Base-by-base conservation (phyloP, 2,329 filamentous ascomycete genomes). In the Fusarium verrucosum region DNA sequence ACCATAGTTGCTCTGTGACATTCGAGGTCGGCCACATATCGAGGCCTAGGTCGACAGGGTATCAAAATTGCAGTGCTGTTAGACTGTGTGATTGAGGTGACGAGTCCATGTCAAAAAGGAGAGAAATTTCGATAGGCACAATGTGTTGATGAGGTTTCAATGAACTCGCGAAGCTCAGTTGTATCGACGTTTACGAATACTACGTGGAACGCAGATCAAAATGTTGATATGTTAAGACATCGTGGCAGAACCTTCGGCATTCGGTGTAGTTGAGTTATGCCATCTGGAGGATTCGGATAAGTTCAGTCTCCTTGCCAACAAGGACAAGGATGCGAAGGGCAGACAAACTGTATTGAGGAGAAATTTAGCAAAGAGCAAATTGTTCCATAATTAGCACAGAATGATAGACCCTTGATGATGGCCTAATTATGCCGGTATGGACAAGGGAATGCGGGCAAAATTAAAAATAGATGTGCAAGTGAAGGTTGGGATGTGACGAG, bases 401-500 rank as follows among this genome's bases (percentile, higher is more conserved):
- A 35, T 22, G 44, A 47, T 49, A 33, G 38, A 22, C 35, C n/a
- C 20, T 32, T 28, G 33, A 46, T 38, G 32, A 32, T 45, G 52
- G 30, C 47, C 58, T 66, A 67, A 70, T 71, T 70, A 71, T 68
- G 28, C 32, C 46, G 33, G 13, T 36, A 58, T 61, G 55, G 10
- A 22, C n/a, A 28, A 44, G 38, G 32, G 25, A 69, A 71, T 64
- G 50, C 52, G 73, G 71, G 63, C 66, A 70, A 73, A 76, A 74
- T 72, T 73, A 77, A 75, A 76, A 77, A 77, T 77, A 78, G 75
- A 65, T 46, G 42, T 36, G n/a, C 13, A 57, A 49, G 26, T 33
- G 35, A 46, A 47, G 23, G 22, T 43, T 51, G 51, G 41, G 61
- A 65, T 62, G 66, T 63, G 68, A 62, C 41, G 42, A 54, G 61